Evolutionary conservation across 148 eudicot species (phyloP).

Genomic region (Rhododendron mucronatum): DNA sequence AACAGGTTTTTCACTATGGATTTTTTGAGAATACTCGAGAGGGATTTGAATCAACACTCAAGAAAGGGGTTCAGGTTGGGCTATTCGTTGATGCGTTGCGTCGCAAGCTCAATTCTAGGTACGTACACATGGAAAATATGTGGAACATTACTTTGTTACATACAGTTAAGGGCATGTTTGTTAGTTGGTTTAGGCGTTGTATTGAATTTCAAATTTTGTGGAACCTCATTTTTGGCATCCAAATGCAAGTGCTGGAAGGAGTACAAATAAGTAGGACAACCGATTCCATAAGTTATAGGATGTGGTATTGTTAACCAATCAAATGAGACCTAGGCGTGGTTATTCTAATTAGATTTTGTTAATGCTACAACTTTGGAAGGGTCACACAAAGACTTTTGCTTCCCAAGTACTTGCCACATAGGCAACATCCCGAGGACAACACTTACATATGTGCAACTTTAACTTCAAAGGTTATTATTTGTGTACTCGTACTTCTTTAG

Average conservation of each 20-base stretch:
- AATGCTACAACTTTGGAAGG: neutral
- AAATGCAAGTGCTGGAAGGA: neutral
- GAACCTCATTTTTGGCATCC: neutral
- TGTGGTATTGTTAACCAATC: neutral
- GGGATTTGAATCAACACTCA: constrained; percentile 21
- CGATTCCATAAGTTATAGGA: neutral
- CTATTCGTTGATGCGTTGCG: constrained; percentile 53
- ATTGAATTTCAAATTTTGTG: neutral
- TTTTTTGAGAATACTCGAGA: constrained; percentile 35
- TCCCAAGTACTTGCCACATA: neutral
- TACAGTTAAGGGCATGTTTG: neutral
- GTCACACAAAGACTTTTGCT: neutral
- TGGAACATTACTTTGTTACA: neutral
- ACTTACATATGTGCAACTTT: neutral
- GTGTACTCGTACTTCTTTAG: neutral
- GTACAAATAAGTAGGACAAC: neutral
- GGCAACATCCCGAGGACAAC: neutral
- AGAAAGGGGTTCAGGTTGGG: constrained; percentile 44
- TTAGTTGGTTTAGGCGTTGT: neutral
- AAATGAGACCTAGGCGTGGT: neutral
- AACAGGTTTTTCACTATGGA: constrained; percentile 77
- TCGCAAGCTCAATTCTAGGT: constrained; percentile 76
- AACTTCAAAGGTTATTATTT: neutral
- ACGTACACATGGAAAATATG: neutral
- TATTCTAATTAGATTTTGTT: neutral